A percentile compares a stretch with the other conserved stretches of the same genome.
phyloP scores from a whole-genome alignment of 2,329 filamentous ascomycete genomes.

The Furcasterigmium furcatum region DNA sequence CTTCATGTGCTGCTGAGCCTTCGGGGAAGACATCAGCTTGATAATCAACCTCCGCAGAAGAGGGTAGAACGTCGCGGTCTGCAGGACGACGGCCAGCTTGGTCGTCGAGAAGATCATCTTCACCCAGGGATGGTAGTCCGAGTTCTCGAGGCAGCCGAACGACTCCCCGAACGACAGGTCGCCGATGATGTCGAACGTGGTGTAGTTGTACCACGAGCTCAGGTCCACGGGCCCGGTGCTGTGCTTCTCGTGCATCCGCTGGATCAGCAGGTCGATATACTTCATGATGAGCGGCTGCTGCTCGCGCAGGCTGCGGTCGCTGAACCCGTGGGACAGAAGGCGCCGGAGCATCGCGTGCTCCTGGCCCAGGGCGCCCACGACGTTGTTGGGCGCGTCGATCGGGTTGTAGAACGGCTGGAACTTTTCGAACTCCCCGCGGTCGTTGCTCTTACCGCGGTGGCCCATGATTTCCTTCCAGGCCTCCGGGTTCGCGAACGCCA shows the following conservation, averaged over 20 bases:
- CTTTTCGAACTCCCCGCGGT: slow-evolving; percentile 10
- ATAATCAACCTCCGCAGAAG: slow-evolving; percentile 1
- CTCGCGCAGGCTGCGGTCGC: slow-evolving; percentile 15
- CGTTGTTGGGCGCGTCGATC: neutral
- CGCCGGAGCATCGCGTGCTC: slow-evolving; percentile 11
- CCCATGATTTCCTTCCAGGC: slow-evolving; percentile 38
- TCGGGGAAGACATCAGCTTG: slow-evolving; percentile 6
- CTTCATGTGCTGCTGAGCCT: neutral
- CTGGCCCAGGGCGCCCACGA: slow-evolving; percentile 13
- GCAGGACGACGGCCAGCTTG: slow-evolving; percentile 4
- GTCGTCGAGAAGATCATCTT: slow-evolving; percentile 17
- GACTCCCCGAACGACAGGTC: slow-evolving; percentile 23
- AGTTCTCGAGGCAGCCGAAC: slow-evolving; percentile 20
- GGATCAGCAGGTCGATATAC: slow-evolving; percentile 35
- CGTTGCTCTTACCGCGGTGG: slow-evolving; percentile 11
- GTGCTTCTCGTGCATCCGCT: slow-evolving; percentile 26
- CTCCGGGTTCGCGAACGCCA: slow-evolving; percentile 34
- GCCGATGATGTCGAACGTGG: slow-evolving; percentile 26
- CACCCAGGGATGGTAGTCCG: slow-evolving; percentile 21
- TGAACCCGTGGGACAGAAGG: slow-evolving; percentile 17
- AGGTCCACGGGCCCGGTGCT: slow-evolving; percentile 15
- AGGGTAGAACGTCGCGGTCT: slow-evolving; percentile 7
- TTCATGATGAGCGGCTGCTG: slow-evolving; percentile 24
- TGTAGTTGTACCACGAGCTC: slow-evolving; percentile 20
- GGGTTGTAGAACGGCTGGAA: slow-evolving; percentile 6